phyloP scores from a whole-genome alignment of 1,139 yeast species.

The Pichia sp. region DNA sequence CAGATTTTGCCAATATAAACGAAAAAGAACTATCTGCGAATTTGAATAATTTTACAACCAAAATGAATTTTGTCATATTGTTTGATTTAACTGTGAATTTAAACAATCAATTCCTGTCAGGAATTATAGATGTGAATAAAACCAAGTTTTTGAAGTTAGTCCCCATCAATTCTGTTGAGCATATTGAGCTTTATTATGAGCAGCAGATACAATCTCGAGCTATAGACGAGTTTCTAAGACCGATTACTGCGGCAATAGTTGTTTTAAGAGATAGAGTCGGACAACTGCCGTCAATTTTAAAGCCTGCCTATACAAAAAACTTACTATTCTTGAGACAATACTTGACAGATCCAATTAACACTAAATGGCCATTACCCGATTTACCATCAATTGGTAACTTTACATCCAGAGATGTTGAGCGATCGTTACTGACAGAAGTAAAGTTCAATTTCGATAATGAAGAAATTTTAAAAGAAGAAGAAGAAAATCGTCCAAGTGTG shows the following conservation, averaged over 20 bases:
- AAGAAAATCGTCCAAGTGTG: conserved; percentile 21
- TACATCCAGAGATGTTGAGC: conserved; percentile 70
- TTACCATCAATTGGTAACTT: conserved; percentile 60
- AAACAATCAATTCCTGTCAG: conserved; percentile 20
- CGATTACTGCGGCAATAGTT: conserved; percentile 76
- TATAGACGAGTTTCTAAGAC: conserved; percentile 46
- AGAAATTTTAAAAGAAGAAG: conserved; percentile 41
- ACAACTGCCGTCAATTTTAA: conserved; percentile 69
- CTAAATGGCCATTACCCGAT: conserved; percentile 76
- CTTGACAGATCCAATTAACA: conserved; percentile 30
- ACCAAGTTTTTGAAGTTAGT: conserved; percentile 62
- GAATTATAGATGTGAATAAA: conserved; percentile 27
- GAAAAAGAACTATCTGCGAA: conserved; percentile 16
- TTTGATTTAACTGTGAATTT: conserved; percentile 68
- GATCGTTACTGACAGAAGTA: conserved; percentile 74
- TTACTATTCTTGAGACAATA: conserved; percentile 61
- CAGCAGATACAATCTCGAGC: conserved; percentile 32
- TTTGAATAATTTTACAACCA: conserved; percentile 9
- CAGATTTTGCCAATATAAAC: conserved; percentile 41
- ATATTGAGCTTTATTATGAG: conserved; percentile 42
- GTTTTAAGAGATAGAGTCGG: conserved; percentile 85
- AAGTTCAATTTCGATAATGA: conserved; percentile 56
- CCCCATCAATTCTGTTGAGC: conserved; percentile 81
- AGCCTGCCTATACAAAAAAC: conserved; percentile 69
- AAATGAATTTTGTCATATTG: conserved; percentile 49